Base-by-base conservation (phyloP, 2,329 filamentous ascomycete genomes). In the Colletotrichum magnum region DNA sequence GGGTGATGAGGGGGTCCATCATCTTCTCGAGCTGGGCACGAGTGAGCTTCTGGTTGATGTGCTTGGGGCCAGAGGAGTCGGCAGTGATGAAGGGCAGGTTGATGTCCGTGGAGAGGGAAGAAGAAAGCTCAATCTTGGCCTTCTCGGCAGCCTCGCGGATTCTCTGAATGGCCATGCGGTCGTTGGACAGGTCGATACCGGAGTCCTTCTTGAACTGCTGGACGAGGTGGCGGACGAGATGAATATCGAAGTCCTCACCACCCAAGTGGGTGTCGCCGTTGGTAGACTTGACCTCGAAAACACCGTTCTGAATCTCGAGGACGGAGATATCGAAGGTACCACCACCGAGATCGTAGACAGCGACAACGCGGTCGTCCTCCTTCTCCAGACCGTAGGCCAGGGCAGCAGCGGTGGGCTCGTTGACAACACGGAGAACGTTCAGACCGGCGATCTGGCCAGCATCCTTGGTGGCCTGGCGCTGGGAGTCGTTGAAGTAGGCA, bases 271-370 rank as follows among this genome's bases (percentile, higher is more conserved):
- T 98, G 82, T 98, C 95, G 91, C 95, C 95, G 84, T 97, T 97
- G 87, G 95, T 98, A 18, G 95, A 97, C 90, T 98, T 98, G 83
- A 98, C 95, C 88, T 98, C 95, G 82, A 98, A 98, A 65, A 98
- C 95, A 83, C 95, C 95, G 84, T 94, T 94, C 86, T 97, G 94
- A 80, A 98, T 98, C 86, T 97, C 94, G 16, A 98, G 92, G 72
- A 98, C 92, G 73, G 95, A 98, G 84, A 98, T 97, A 94, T 98
- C 95, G 85, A 98, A 98, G 76, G 95, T 98, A 90, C 95, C 95
- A 90, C 95, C 95, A 86, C 95, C 95, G 77, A 98, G 89, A 92
- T 98, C 95, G 87, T 97, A 98, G 81, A 98, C 95, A 76, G 95
- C 94, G 78, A 98, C 93, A 71, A 97, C 86, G 74, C 93, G 90